A percentile compares a stretch with the other conserved stretches of the same genome.
Evolutionary conservation across 1,139 yeast genomes (phyloP).

Genomic region (Debaryomycetaceae sp.): DNA sequence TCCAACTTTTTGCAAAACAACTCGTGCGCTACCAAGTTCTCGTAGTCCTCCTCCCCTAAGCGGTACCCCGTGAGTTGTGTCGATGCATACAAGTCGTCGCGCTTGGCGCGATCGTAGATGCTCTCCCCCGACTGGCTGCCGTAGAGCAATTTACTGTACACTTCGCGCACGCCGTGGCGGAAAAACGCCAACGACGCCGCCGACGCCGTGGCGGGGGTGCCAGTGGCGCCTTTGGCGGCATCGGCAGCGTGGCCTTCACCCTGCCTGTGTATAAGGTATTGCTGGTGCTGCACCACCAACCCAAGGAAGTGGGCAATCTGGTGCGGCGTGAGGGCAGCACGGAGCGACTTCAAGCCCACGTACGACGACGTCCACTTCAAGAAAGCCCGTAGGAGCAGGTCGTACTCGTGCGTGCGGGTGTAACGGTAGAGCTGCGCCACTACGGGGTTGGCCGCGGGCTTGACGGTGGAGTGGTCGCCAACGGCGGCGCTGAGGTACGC

Average conservation of each 20-base stretch:
- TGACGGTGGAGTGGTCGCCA: neutral
- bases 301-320: slow-evolving; percentile 19
- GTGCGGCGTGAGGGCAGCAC: slow-evolving; percentile 4
- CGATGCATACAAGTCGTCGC: slow-evolving; percentile 18
- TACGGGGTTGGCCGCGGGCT: slow-evolving; percentile 1
- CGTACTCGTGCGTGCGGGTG: slow-evolving; percentile 14
- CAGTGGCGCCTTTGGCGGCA: neutral
- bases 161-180: slow-evolving; percentile 20
- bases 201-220: slow-evolving; percentile 5
- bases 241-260: slow-evolving; percentile 6
- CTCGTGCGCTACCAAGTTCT: slow-evolving; percentile 35
- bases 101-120: slow-evolving; percentile 18
- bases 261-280: slow-evolving; percentile 12
- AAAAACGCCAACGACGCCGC: slow-evolving; percentile 11
- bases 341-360: slow-evolving; percentile 6
- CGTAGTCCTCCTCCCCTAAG: slow-evolving; percentile 29
- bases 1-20: slow-evolving; percentile 32
- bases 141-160: slow-evolving; percentile 26
- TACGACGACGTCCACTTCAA: slow-evolving; percentile 14
- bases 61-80: slow-evolving; percentile 17
- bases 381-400: slow-evolving; percentile 19
- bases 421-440: slow-evolving; percentile 4
- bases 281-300: slow-evolving; percentile 21
- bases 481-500: neutral
- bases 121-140: slow-evolving; percentile 14